Base-by-base conservation (phyloP, 2,329 filamentous ascomycete species). In the Penicillium sclerotiorum region DNA sequence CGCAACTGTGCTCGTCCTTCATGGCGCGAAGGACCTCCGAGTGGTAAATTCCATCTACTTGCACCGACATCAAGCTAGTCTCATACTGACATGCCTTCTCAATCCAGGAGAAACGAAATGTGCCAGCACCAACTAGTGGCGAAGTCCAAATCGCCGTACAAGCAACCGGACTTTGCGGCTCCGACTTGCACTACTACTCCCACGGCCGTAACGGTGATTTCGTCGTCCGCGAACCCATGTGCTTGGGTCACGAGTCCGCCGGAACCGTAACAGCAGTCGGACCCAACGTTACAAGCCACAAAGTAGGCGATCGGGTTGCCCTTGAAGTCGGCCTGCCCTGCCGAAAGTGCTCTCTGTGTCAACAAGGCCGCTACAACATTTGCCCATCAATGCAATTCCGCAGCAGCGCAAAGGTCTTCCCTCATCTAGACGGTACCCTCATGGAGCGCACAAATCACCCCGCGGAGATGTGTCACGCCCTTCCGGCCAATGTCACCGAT, bases 321-420 rank as follows among this genome's bases (percentile, higher is more conserved):
- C 78, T 97, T 35, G 93, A 97, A 78, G 93, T 95, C 12, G 93
- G 93, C 43, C 82, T 89, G 45, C 90, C 91, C 1, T 97, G 93
- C 76, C 85, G 88, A 32, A 64, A 68, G 33, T 86, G 83, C 62
- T 68, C 74, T 18, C 70, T 80, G 44, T 86, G 83, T 63, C 69
- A 72, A 36, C 73, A 78, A 48, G 81, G 80, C 44, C 70, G 82
- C 43, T 85, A 85, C 65, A 86, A 86, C 58, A 82, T 86, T 56
- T 86, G 83, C 71, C 77, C 78, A 20, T 71, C 71, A 8, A 78
- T 86, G 74, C 73, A 73, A 33, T 85, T 85, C 62, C 67, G 81
- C 52, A 81, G 78, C 59, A 82, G 78, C 46, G 83, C 83, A 28
- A 85, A 83, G 64, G 72, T 73, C 18, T 83, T 81, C 61, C 82